phyloP scores from a whole-genome alignment of 2,329 filamentous ascomycete genomes.

The Beauveria rudraprayagi region DNA sequence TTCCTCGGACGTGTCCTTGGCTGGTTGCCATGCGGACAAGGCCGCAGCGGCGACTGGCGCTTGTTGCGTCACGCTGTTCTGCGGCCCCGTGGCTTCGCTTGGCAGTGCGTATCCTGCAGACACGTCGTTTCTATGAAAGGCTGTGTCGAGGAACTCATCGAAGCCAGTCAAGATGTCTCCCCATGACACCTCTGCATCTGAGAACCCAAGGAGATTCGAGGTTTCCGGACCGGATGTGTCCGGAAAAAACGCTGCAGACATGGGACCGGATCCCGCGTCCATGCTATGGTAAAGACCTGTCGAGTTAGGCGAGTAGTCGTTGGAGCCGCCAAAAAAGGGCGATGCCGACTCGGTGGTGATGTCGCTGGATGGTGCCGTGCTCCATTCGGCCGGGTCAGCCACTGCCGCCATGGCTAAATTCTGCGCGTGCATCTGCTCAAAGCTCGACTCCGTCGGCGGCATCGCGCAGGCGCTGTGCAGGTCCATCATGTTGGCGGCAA shows the following conservation, averaged over 20 bases:
- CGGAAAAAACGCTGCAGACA: neutral
- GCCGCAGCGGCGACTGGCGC: no score
- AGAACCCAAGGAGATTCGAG: neutral
- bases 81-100: neutral
- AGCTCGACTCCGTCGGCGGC: neutral
- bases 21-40: no score
- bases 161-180: neutral
- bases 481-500: neutral
- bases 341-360: neutral
- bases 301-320: neutral
- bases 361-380: neutral
- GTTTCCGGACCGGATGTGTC: neutral
- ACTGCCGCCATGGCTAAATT: neutral
- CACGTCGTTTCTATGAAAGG: neutral
- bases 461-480: neutral
- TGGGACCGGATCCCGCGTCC: neutral
- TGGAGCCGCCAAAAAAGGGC: neutral
- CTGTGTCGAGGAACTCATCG: neutral
- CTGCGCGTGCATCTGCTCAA: neutral
- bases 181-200: neutral
- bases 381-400: neutral
- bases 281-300: neutral
- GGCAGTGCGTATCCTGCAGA: neutral
- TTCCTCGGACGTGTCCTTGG: no score
- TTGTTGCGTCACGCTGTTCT: no score